phyloP scores from a whole-genome alignment of 805 yeast genomes.

The Limtongia smithiae region DNA sequence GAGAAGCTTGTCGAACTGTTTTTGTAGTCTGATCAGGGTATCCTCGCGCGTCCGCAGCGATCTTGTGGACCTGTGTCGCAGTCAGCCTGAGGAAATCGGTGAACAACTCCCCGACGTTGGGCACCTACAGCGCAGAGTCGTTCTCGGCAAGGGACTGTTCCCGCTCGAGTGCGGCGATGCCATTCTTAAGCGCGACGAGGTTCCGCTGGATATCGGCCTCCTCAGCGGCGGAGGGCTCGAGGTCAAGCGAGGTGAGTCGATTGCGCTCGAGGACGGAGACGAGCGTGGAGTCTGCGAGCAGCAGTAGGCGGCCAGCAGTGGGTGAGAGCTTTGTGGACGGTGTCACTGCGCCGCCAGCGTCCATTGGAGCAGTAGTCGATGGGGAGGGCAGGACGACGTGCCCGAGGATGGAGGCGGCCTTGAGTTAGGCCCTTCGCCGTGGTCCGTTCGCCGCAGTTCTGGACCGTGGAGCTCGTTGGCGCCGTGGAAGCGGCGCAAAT shows the following conservation, averaged over 20 bases:
- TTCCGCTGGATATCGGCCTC: slow-evolving; percentile 33
- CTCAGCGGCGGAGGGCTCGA: slow-evolving; percentile 33
- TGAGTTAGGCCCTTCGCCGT: not conserved
- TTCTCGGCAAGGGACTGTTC: slow-evolving; percentile 25
- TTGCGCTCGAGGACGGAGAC: slow-evolving; percentile 36
- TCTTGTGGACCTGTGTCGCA: slow-evolving; percentile 13
- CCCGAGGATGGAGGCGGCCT: no score
- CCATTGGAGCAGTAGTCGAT: no score
- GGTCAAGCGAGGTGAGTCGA: slow-evolving; percentile 33
- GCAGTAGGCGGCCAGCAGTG: slow-evolving; percentile 19
- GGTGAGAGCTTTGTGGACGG: slow-evolving; percentile 1
- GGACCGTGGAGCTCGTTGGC: no score
- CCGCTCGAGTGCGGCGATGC: slow-evolving; percentile 31
- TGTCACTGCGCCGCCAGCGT: not conserved
- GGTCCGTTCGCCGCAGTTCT: no score
- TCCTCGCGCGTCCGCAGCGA: slow-evolving; percentile 18
- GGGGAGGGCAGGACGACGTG: no score
- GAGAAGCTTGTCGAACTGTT: slow-evolving; percentile 25
- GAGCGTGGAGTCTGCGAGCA: slow-evolving; percentile 35
- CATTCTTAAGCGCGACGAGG: slow-evolving; percentile 30
- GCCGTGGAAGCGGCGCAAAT: no score
- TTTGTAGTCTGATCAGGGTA: slow-evolving; percentile 24
- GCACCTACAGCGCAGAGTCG: slow-evolving; percentile 15
- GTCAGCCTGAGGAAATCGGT: not conserved
- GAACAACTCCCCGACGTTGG: not conserved